Evolutionary conservation across 2,329 filamentous ascomycete genomes (phyloP).

Genomic region (Pseudomassariella vexata): DNA sequence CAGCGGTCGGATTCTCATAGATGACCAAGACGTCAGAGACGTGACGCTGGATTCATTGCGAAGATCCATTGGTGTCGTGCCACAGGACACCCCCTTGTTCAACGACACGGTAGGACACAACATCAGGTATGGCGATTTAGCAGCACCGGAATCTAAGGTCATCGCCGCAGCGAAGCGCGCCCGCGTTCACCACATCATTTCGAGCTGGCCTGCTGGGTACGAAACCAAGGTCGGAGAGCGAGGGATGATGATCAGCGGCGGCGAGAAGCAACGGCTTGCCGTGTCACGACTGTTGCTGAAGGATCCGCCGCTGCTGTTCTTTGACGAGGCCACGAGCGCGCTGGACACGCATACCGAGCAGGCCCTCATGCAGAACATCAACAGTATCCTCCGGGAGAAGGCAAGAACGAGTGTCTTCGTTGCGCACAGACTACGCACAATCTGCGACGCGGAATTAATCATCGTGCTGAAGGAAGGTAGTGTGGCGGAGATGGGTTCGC

Average conservation of each 20-base stretch:
- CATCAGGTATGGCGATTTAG: conserved; percentile 83
- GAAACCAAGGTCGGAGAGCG: conserved; percentile 87
- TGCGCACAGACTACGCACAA: conserved; percentile 85
- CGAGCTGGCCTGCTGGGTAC: conserved; percentile 80
- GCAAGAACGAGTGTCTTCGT: conserved; percentile 88
- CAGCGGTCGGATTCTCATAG: conserved; percentile 77
- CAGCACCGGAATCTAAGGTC: conserved; percentile 68
- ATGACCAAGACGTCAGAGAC: conserved; percentile 84
- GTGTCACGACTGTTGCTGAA: conserved; percentile 81
- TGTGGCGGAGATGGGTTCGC: conserved; percentile 86
- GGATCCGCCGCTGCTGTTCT: conserved; percentile 85
- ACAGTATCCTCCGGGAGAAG: conserved; percentile 85
- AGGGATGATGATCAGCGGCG: conserved; percentile 93
- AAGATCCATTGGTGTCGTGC: conserved; percentile 85
- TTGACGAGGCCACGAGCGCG: conserved; percentile 90
- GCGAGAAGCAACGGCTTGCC: conserved; percentile 88
- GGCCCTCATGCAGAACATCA: conserved; percentile 85
- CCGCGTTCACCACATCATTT: conserved; percentile 77
- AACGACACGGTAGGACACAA: conserved; percentile 96
- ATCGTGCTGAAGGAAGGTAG: conserved; percentile 80
- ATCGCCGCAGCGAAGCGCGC: conserved; percentile 74
- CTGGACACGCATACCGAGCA: conserved; percentile 93
- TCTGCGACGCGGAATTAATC: conserved; percentile 89
- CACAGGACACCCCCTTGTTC: conserved; percentile 94
- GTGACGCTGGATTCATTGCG: conserved; percentile 79